phyloP scores from a whole-genome alignment of 176 grass and related monocot genomes.

The Lolium multiflorum region DNA sequence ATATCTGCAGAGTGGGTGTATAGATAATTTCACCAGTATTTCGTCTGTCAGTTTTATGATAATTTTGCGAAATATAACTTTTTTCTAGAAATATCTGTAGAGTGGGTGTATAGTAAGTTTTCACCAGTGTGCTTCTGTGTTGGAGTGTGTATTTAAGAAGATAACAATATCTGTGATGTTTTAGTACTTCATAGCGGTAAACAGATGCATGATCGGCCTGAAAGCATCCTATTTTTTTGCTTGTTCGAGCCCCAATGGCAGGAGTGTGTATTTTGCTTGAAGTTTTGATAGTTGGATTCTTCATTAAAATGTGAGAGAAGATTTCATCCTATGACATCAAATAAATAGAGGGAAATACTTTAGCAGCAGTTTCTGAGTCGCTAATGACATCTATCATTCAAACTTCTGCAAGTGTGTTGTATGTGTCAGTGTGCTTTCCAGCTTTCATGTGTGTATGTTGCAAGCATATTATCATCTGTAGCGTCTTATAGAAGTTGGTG shows the following conservation, averaged over 20 bases:
- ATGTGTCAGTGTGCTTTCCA: background rate
- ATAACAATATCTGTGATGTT: background rate
- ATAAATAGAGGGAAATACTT: background rate
- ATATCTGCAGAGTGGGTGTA: background rate
- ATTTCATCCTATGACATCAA: background rate
- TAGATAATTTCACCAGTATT: background rate
- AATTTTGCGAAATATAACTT: background rate
- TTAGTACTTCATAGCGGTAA: background rate
- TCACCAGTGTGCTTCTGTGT: background rate
- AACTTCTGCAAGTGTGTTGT: constrained; percentile 17
- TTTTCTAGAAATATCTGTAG: background rate
- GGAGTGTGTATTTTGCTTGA: background rate
- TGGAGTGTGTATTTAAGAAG: background rate
- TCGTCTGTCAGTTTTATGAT: background rate
- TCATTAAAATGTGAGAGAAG: background rate
- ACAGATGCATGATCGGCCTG: background rate
- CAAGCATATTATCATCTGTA: background rate
- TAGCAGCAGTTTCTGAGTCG: background rate
- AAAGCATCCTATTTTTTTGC: constrained; percentile 16
- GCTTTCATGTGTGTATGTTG: background rate
- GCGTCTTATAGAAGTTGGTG: background rate
- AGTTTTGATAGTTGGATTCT: constrained; percentile 15
- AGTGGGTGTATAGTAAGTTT: background rate
- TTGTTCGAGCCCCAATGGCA: background rate
- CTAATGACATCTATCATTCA: background rate